Conservation (phyloP, 768 basidiomycete genomes). For the Hebeloma cylindrosporum region DNA sequence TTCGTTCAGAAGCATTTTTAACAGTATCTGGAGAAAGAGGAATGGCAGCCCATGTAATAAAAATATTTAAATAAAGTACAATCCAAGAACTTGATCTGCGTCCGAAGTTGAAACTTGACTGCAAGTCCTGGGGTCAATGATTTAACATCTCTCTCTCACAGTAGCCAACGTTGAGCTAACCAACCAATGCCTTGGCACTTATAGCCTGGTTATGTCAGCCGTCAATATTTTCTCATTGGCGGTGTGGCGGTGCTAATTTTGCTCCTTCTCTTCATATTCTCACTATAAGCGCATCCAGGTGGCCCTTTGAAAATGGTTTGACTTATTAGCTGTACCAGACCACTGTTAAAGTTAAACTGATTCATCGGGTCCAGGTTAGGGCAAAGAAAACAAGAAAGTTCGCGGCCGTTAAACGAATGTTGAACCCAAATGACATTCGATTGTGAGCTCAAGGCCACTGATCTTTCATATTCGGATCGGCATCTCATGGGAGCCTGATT, state of each 20-base stretch:
- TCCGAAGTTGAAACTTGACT: too few species aligned
- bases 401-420: slow-evolving; percentile 87
- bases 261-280: slow-evolving; percentile 8
- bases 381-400: slow-evolving; percentile 96
- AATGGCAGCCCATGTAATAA: too few species aligned
- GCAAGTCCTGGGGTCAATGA: too few species aligned
- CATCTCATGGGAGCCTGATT: slow-evolving; percentile 9
- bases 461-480: background rate
- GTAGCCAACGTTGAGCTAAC: too few species aligned
- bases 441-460: slow-evolving; percentile 57
- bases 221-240: background rate
- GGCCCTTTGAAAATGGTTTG: slow-evolving; percentile 12
- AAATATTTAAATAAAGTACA: too few species aligned
- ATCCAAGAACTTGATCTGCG: too few species aligned
- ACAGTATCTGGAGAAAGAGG: too few species aligned
- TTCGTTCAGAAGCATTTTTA: too few species aligned
- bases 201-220: slow-evolving; percentile 22
- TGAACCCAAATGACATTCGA: slow-evolving; percentile 92
- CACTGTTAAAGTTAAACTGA: slow-evolving; percentile 1
- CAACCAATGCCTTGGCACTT: slow-evolving; percentile 10
- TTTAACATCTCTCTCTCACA: too few species aligned
- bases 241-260: slow-evolving; percentile 27
- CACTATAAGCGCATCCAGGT: background rate
- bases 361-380: slow-evolving; percentile 56
- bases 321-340: slow-evolving; percentile 2